Evolutionary conservation across 2,329 filamentous ascomycete genomes (phyloP).

Genomic region (Fonsecaea pedrosoi): DNA sequence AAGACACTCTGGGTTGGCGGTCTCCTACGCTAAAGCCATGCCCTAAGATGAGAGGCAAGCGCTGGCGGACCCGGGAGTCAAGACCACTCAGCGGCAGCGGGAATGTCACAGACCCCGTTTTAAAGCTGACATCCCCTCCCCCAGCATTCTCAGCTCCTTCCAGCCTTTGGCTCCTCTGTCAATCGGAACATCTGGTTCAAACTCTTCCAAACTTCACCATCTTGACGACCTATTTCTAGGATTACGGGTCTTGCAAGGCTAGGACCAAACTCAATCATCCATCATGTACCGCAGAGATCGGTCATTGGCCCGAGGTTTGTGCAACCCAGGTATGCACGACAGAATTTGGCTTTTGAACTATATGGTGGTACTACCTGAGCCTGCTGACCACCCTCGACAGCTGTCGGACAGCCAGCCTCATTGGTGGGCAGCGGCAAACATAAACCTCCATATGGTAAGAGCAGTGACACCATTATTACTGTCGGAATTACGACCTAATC

Average conservation of each 20-base stretch:
- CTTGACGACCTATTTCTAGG: constrained; percentile 4
- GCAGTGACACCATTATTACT: neutral
- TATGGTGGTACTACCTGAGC: constrained; percentile 19
- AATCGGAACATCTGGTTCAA: neutral
- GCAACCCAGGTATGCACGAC: constrained; percentile 27
- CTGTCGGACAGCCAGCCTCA: constrained; percentile 1
- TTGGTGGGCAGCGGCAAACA: neutral
- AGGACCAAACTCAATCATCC: constrained; percentile 2
- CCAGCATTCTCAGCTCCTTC: neutral
- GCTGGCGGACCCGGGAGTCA: constrained; percentile 9
- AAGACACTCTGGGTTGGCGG: constrained; percentile 10
- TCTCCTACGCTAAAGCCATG: constrained; percentile 1
- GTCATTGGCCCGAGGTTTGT: constrained; percentile 27
- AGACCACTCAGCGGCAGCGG: constrained; percentile 14
- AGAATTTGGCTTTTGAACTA: constrained; percentile 8
- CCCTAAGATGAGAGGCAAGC: constrained; percentile 11
- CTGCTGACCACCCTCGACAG: constrained; percentile 22
- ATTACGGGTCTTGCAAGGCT: constrained; percentile 8
- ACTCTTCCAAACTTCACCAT: neutral
- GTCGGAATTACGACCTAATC: neutral
- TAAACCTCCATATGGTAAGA: neutral
- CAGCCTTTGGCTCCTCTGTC: constrained; percentile 5
- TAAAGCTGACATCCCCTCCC: constrained; percentile 18
- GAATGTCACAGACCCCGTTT: constrained; percentile 10
- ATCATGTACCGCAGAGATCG: constrained; percentile 8